Conservation (phyloP, 441 rosid genomes). For the Erodium moschatum region DNA sequence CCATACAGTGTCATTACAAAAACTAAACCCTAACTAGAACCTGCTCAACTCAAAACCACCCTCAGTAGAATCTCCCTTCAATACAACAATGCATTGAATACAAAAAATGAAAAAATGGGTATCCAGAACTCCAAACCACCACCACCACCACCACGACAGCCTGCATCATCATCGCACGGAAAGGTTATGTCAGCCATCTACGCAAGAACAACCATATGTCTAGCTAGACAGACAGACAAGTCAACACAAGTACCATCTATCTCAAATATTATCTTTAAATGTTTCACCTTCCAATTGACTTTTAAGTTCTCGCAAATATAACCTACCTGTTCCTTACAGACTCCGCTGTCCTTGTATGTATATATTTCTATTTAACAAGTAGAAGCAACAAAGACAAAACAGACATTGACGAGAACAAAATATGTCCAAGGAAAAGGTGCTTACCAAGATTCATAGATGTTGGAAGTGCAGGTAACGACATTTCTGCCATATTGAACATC, state of each 20-base stretch:
- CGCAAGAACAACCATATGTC: neutral
- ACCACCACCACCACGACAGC: constrained; percentile 25
- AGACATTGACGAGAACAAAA: neutral
- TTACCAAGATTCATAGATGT: constrained; percentile 68
- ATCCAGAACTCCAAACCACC: constrained; percentile 31
- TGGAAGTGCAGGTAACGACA: constrained; percentile 91
- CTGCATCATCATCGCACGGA: constrained; percentile 28
- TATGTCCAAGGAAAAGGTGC: constrained; percentile 7
- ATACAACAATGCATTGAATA: constrained; percentile 32
- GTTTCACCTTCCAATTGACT: too few relatives aligned
- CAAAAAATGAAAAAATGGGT: constrained; percentile 57
- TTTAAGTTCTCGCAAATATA: too few relatives aligned
- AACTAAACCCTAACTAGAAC: neutral
- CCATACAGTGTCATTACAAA: too few relatives aligned
- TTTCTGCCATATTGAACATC: constrained; percentile 45
- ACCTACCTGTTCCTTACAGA: too few relatives aligned
- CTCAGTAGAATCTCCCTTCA: neutral
- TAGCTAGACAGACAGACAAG: neutral
- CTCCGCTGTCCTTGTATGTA: too few relatives aligned
- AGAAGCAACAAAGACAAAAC: neutral
- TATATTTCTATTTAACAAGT: neutral
- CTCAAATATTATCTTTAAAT: too few relatives aligned
- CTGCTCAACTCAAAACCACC: neutral
- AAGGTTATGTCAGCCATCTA: neutral
- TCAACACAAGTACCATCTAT: too few relatives aligned